Conservation (phyloP, 1,284 basidiomycete genomes). For the Cryptococcus hybrid region DNA sequence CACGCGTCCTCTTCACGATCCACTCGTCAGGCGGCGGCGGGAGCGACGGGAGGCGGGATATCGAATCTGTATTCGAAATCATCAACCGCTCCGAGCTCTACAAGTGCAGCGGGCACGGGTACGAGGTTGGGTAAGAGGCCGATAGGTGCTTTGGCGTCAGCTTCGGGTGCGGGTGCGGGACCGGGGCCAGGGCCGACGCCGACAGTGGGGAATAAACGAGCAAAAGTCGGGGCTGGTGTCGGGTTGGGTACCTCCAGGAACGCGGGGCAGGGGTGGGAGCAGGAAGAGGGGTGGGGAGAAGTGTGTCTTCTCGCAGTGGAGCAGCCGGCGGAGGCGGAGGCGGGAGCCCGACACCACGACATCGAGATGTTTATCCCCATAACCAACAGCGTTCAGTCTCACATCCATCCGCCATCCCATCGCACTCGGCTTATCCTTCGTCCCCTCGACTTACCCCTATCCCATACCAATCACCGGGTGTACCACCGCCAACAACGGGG, state of each 20-base stretch:
- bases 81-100: no score
- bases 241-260: not conserved
- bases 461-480: not conserved
- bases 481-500: no score
- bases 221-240: not conserved
- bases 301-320: not conserved
- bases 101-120: not conserved
- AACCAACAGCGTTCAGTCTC: slow-evolving; percentile 1
- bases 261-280: not conserved
- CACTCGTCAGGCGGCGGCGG: slow-evolving; percentile 1
- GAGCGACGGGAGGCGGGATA: slow-evolving; percentile 41
- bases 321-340: not conserved
- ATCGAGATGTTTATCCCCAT: slow-evolving; percentile 1
- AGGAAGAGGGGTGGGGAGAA: not conserved
- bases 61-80: no score
- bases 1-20: slow-evolving; percentile 3
- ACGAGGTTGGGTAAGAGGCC: no score
- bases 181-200: not conserved
- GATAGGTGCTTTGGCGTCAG: no score
- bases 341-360: slow-evolving; percentile 7
- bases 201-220: not conserved
- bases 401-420: slow-evolving; percentile 3
- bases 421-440: not conserved
- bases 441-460: not conserved
- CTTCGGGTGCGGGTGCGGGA: no score